Evolutionary conservation across 192 early-diverging fungal genomes (phyloP), one percentile per base, ranked within the genome.

Genomic region (Gonapodya sp.): DNA sequence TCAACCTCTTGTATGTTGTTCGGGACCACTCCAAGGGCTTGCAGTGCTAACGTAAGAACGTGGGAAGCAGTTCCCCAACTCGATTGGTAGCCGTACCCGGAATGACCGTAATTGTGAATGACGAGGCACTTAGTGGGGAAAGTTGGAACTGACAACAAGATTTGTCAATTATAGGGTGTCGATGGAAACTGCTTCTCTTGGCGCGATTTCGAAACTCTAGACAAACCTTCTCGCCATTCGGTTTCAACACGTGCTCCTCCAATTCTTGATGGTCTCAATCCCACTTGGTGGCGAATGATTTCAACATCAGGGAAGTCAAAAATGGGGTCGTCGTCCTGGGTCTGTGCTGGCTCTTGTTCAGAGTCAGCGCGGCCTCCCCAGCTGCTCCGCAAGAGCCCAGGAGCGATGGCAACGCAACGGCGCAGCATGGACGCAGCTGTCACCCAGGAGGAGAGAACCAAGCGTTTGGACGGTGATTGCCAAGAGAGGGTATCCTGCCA

Each of bases 51-150:
- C 46, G 46, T 24, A 64, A 64, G 46, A 8, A 64, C 46, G 46
- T 77, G 30, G 18, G 75, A 18, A 31, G 75, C 75, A 16, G 75
- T 32, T 8, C 75, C 75, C 75, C 75, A 77, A 8, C 30, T 32
- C 75, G 75, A 77, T 31, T 77, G 75, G 75, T 77, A 77, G 30
- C 75, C 75, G 75, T 77, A 77, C 75, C 75, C 75, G 8, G 30
- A 18, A 33, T 77, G 75, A 18, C 75, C 75, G 75, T 77, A 77
- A 33, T 77, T 77, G 75, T 18, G 18, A 16, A 77, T 33, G 18
- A 77, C 75, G 30, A 34, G 75, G 18, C 8, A 32, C 31, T 64
- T 8, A 24, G 8, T 8, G 8, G 46, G 46, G 8, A 64, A 24
- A 16, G 46, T 16, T 8, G 46, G 46, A 24, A 64, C 46, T 64